Conservation (phyloP, 768 basidiomycete species). For the Mycena chlorophos region DNA sequence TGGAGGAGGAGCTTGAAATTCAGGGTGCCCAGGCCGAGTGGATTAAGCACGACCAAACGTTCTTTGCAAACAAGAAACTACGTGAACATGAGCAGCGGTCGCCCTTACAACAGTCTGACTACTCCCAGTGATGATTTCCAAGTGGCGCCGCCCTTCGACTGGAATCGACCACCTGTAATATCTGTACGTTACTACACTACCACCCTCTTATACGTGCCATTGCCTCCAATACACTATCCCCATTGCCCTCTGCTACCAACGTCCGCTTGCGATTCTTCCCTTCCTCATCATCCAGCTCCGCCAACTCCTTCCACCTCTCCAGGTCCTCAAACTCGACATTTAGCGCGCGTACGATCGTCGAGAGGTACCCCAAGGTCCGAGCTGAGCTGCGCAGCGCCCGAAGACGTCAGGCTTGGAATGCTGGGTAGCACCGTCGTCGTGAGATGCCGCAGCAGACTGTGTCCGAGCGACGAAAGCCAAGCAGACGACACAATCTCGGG, state of each 20-base stretch:
- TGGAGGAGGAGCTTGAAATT: too few relatives aligned
- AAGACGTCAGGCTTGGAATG: constrained; percentile 58
- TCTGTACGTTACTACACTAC: too few relatives aligned
- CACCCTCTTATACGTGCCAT: constrained; percentile 43
- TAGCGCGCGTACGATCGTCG: constrained; percentile 86
- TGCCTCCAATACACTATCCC: constrained; percentile 35
- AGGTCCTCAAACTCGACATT: constrained; percentile 85
- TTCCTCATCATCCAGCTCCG: constrained; percentile 60
- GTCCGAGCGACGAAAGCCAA: constrained; percentile 91
- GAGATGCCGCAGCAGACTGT: constrained; percentile 73
- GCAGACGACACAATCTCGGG: constrained; percentile 84
- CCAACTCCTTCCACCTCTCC: constrained; percentile 74
- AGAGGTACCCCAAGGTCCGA: constrained; percentile 88
- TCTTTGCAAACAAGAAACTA: too few relatives aligned
- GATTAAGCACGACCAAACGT: too few relatives aligned
- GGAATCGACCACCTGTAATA: too few relatives aligned
- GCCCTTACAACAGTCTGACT: too few relatives aligned
- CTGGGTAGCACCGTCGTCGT: constrained; percentile 68
- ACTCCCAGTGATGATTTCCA: too few relatives aligned
- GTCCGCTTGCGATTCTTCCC: constrained; percentile 31
- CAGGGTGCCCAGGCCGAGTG: too few relatives aligned
- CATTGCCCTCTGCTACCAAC: constrained; percentile 28
- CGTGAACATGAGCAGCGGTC: too few relatives aligned
- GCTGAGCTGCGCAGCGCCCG: constrained; percentile 80
- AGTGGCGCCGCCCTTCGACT: too few relatives aligned